Conservation (phyloP, 495 filamentous ascomycete genomes). For the Echria macrotheca region DNA sequence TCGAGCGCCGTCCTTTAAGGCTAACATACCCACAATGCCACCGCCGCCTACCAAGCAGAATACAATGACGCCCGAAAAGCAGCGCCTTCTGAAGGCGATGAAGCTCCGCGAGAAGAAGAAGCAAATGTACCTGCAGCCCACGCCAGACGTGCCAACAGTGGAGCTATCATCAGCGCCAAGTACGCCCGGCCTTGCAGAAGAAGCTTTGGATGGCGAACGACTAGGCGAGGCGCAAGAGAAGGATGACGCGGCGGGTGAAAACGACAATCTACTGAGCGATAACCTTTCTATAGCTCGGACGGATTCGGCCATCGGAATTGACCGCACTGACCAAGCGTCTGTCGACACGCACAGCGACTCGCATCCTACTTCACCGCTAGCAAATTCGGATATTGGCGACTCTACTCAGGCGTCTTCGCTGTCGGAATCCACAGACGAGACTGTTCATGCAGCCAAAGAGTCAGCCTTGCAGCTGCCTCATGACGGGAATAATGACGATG, state of each 20-base stretch:
- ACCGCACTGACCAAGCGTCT: conserved; percentile 32
- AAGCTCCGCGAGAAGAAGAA: conserved; percentile 78
- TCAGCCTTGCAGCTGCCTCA: not conserved
- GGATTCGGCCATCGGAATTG: conserved; percentile 37
- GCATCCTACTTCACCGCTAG: conserved; percentile 44
- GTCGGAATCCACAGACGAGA: conserved; percentile 51
- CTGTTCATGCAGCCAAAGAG: conserved; percentile 30
- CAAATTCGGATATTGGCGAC: conserved; percentile 43
- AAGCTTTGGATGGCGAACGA: conserved; percentile 1
- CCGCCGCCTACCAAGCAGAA: conserved; percentile 42
- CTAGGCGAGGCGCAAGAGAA: not conserved
- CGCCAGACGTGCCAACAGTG: conserved; percentile 6
- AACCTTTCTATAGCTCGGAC: conserved; percentile 28
- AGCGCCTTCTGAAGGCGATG: conserved; percentile 87
- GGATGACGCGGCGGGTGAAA: conserved; percentile 1
- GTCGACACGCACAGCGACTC: conserved; percentile 41
- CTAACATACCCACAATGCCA: conserved; percentile 34
- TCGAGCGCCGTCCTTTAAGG: conserved; percentile 45
- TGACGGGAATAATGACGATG: too few relatives aligned
- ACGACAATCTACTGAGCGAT: conserved; percentile 12
- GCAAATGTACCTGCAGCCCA: conserved; percentile 36
- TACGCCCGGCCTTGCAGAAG: conserved; percentile 13
- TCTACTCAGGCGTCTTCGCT: conserved; percentile 52
- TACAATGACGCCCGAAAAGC: conserved; percentile 80
- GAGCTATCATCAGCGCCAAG: conserved; percentile 15